These are phyloP conservation scores for Kwoniella dejecticola DNA, from an alignment of 768 basidiomycete species.

Conservation along the genomic window DNA sequence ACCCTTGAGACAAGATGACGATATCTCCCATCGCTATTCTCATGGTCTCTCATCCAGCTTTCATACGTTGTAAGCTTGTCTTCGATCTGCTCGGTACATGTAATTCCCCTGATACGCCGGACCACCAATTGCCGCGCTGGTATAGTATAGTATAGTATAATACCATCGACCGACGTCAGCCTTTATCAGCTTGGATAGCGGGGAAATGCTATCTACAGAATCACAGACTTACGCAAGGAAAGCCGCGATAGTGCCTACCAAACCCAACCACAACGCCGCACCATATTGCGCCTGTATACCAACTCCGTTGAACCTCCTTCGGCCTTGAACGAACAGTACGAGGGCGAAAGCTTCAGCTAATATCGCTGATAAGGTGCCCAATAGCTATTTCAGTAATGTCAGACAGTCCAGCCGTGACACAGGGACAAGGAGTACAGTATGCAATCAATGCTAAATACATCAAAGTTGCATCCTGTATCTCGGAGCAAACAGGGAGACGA, in stretches of 20 bases:
- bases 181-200: no score
- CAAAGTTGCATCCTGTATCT: background rate
- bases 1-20: no score
- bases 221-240: constrained; percentile 37
- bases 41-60: background rate
- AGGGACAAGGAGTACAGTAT: background rate
- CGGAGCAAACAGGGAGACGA: background rate
- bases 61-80: constrained; percentile 38
- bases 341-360: constrained; percentile 37
- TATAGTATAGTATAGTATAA: no score
- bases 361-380: constrained; percentile 29
- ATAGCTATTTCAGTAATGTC: constrained; percentile 15
- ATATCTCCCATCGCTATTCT: no score
- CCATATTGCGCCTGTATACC: constrained; percentile 30
- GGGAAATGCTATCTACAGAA: no score
- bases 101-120: constrained; percentile 33
- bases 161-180: no score
- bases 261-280: constrained; percentile 39
- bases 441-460: background rate
- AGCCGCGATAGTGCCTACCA: constrained; percentile 29
- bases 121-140: constrained; percentile 32
- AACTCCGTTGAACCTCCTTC: constrained; percentile 19
- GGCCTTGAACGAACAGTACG: constrained; percentile 32
- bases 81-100: constrained; percentile 41
- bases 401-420: no score